phyloP scores from a whole-genome alignment of 805 yeast genomes.

The Candida ficus region DNA sequence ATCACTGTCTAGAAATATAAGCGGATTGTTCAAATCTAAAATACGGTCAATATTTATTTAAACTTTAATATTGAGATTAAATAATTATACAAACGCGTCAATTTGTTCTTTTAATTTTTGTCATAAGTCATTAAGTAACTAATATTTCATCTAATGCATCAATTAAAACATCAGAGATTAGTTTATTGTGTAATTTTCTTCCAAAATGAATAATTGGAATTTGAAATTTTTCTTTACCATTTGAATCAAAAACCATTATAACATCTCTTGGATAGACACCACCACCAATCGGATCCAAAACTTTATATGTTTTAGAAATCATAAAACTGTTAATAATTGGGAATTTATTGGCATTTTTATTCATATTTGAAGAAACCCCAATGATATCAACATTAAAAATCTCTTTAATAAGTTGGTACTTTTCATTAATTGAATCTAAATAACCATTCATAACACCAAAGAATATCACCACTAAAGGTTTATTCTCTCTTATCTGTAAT shows the following conservation, averaged over 20 bases:
- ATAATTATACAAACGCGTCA: too few relatives aligned
- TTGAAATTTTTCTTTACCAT: slow-evolving; percentile 14
- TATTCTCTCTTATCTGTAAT: slow-evolving; percentile 2
- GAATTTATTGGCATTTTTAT: slow-evolving; percentile 12
- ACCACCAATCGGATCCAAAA: slow-evolving; percentile 25
- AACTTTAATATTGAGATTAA: too few relatives aligned
- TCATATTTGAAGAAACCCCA: slow-evolving; percentile 19
- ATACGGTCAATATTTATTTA: too few relatives aligned
- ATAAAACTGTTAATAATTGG: slow-evolving; percentile 15
- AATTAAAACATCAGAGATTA: slow-evolving; percentile 14
- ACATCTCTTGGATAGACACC: slow-evolving; percentile 25
- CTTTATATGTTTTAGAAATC: slow-evolving; percentile 16
- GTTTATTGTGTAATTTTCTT: slow-evolving; percentile 4
- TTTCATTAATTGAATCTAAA: slow-evolving; percentile 9
- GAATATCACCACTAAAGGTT: slow-evolving; percentile 19
- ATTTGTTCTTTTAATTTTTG: too few relatives aligned
- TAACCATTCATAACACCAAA: slow-evolving; percentile 20
- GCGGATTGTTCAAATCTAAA: too few relatives aligned
- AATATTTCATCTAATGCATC: slow-evolving; percentile 17
- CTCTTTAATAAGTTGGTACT: slow-evolving; percentile 1
- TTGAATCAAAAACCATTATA: slow-evolving; percentile 18
- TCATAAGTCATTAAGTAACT: not conserved
- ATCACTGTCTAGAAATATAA: too few relatives aligned
- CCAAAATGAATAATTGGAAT: slow-evolving; percentile 14
- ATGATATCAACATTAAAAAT: slow-evolving; percentile 12